Percentiles rank a stretch among this genome's conserved stretches.
Evolutionary conservation across 108 stramenopile species (phyloP).

Genomic region (Mediolabrus comicus): DNA sequence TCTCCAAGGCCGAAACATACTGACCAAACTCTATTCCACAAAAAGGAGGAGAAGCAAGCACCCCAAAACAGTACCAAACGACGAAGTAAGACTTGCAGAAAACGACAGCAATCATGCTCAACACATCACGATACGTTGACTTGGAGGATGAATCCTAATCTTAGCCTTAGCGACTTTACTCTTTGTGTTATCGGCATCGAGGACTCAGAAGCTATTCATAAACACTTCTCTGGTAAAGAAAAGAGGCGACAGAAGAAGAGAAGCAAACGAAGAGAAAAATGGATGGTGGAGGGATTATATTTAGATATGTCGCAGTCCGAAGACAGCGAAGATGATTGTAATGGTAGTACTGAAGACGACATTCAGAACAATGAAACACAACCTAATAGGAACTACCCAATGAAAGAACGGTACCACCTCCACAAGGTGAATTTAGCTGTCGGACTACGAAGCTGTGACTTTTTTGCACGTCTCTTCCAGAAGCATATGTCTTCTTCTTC

Average conservation of each 20-base stretch:
- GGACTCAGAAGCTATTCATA: slow-evolving; percentile 31
- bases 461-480: slow-evolving; percentile 43
- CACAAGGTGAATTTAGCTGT: slow-evolving; percentile 56
- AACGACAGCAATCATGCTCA: neutral
- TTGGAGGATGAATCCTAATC: slow-evolving; percentile 58
- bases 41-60: slow-evolving; percentile 5
- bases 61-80: slow-evolving; percentile 14
- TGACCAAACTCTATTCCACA: too few relatives aligned
- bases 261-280: slow-evolving; percentile 22
- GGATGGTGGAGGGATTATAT: slow-evolving; percentile 44
- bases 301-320: slow-evolving; percentile 32
- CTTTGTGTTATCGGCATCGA: slow-evolving; percentile 48
- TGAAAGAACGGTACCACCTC: slow-evolving; percentile 41
- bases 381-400: neutral
- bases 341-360: neutral
- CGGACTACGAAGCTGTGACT: slow-evolving; percentile 56
- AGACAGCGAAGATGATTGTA: slow-evolving; percentile 13
- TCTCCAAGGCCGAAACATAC: slow-evolving; percentile 12
- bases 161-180: slow-evolving; percentile 51
- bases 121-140: slow-evolving; percentile 8
- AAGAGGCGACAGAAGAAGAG: neutral
- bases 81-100: neutral
- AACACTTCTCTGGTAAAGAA: neutral
- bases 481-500: neutral
- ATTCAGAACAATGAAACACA: neutral